Evolutionary conservation across 495 filamentous ascomycete species (phyloP), one percentile per base, ranked within the genome.

Genomic region (Lasiosphaeria miniovina): DNA sequence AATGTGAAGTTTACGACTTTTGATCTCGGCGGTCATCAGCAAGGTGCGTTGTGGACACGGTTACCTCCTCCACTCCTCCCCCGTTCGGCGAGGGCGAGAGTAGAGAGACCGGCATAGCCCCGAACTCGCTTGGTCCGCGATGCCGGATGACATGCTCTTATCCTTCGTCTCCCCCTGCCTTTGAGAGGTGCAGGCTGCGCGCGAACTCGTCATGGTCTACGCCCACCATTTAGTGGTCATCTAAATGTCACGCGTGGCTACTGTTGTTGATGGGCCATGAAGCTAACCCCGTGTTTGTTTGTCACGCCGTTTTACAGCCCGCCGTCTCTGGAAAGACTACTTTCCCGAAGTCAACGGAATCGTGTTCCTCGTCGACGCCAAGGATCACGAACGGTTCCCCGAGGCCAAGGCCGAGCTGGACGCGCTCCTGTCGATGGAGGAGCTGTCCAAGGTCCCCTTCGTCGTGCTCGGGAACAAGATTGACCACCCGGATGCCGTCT

Each of bases 331-430:
- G 93, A 93, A 93, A 69, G 94, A 98, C 71, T 95, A 95, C 76
- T 96, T 98, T 88, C 95, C 94, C 72, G 94, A 98, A 83, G 94
- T 98, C 51, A 91, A 86, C 73, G 94, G 93, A 55, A 95, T 96
- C 67, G 94, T 98, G 57, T 98, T 97, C 83, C 88, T 97, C 55
- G 92, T 98, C 64, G 95, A 98, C 73, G 91, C 95, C 63, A 95
- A 95, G 78, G 95, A 98, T 76, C 86, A 88, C 75, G 92, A 97
- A 75, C 90, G 94, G 60, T 88, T 98, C 67, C 76, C 84, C 64
- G 95, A 98, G 77, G 88, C 91, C 68, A 98, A 98, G 81, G 92
- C 87, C 66, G 95, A 97, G 78, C 88, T 98, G 52, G 93, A 98
- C 72, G 93, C 91, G 56, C 88, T 96, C 41, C 82, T 97, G 62